Evolutionary conservation across 371 early-diverging fungal genomes (phyloP), one percentile per base, ranked within the genome.

Genomic region (Apophysomyces ossiformis): DNA sequence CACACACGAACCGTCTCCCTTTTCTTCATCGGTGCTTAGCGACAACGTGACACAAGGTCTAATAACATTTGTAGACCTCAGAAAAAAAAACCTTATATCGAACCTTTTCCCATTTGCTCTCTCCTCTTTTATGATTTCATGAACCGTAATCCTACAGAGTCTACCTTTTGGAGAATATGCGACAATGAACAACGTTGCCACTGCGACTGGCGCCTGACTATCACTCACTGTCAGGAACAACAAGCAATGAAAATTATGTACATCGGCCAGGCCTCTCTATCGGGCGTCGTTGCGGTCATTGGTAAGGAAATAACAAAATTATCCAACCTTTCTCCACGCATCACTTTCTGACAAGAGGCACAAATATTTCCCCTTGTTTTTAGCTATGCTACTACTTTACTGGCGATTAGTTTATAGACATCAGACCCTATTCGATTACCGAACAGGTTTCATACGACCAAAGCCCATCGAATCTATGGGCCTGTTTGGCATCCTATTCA

Each of bases 151-250:
- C 54, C 54, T 50, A 50, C 54, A 16, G 54, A 50, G 21, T 18
- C 54, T 21, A 50, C 54, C 35, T 66, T 70, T 63, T 72, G 69
- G 69, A 45, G 65, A 50, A 39, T 68, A 46, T 69, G 69, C 43
- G 69, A 72, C 32, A 62, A 45, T 26, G 46, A 61, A 5, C 50
- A 60, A 12, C 36, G 37, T 35, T 70, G 71, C 39, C 67, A 70
- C 37, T 70, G 71, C 71, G 71, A 70, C 64, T 70, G 71, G 71
- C 71, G 71, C 16, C 58, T 70, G 4, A 70, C 71, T 1, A 60
- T 69, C 13, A 46, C 21, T 4, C 44, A 59, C 15, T 70, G 71
- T 37, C 63, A 66, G 18, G 71, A 66, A 56, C 60, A 65, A 12
- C 8, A 56, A 2, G 61, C 46, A 7, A 44, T 69, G 44, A 65